phyloP scores from a whole-genome alignment of 208 protist species.

The Leptomonas seymouri region DNA sequence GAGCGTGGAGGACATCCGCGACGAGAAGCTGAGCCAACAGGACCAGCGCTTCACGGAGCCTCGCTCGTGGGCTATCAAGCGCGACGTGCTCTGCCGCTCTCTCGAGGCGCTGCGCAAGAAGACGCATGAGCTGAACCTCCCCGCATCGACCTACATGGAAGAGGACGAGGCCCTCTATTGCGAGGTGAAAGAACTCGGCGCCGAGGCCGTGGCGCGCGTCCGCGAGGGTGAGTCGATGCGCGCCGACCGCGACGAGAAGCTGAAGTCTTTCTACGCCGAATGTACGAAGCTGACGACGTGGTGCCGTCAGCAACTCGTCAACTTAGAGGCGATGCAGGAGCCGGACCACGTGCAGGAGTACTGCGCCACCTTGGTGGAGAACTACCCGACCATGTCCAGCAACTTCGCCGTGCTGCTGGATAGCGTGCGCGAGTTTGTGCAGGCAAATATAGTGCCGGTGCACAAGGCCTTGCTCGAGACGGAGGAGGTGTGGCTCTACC shows the following conservation, averaged over 20 bases:
- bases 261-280: slow-evolving; percentile 55
- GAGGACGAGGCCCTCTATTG: slow-evolving; percentile 42
- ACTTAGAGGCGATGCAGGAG: slow-evolving; percentile 86
- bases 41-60: slow-evolving; percentile 52
- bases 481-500: slow-evolving; percentile 82
- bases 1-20: slow-evolving; percentile 47
- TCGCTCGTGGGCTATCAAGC: slow-evolving; percentile 43
- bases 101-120: slow-evolving; percentile 30
- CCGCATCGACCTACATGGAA: slow-evolving; percentile 21
- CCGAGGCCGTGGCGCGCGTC: slow-evolving; percentile 44
- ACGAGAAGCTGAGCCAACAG: slow-evolving; percentile 46
- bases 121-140: slow-evolving; percentile 21
- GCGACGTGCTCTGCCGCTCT: slow-evolving; percentile 27
- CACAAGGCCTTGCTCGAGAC: slow-evolving; percentile 74
- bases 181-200: slow-evolving; percentile 47
- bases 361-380: slow-evolving; percentile 74
- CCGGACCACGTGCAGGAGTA: slow-evolving; percentile 90
- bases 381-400: slow-evolving; percentile 81
- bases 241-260: slow-evolving; percentile 38
- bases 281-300: slow-evolving; percentile 73
- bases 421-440: slow-evolving; percentile 58
- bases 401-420: slow-evolving; percentile 78
- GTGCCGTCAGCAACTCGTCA: slow-evolving; percentile 87
- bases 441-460: slow-evolving; percentile 52
- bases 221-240: slow-evolving; percentile 30